Base-by-base conservation (phyloP, 148 eudicot genomes). In the Persicaria maculosa region DNA sequence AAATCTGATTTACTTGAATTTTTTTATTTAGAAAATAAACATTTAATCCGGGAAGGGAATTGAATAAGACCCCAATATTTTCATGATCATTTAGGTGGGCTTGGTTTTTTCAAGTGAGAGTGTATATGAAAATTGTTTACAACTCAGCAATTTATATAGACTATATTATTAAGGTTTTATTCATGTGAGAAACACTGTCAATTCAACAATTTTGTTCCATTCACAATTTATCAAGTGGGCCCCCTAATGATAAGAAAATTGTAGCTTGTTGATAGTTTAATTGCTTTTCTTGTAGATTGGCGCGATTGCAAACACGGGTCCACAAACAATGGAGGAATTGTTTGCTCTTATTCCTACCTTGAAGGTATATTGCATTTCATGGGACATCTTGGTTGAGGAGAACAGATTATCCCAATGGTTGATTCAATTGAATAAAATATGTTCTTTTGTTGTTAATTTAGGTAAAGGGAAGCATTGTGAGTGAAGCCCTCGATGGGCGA, bases 271-370 rank as follows among this genome's bases (percentile, higher is more conserved):
- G 12, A 72, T 55, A 46, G 50, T 46, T 58, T 9, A 3, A 22
- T 67, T 53, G 44, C 16, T 72, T 4, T 50, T 55, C 20, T 67
- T 82, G 76, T 91, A 94, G 98, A 82, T 90, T 9, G 90, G 98
- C 74, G 45, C 85, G 75, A 90, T 92, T 80, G 93, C 90, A 62
- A 95, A 95, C 79, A 78, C 81, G 48, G 78, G 79, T 78, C 85
- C 93, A 55, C 97, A 92, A 68, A 82, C 93, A 61, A 72, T 75
- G 52, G 90, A 87, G 57, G 97, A 95, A 84, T 85, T 82, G 70
- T 88, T 88, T 81, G 91, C 93, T 54, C 80, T 91, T 44, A 64
- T 95, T 44, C 92, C 98, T 72, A 85, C 92, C 50, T 77, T 95
- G 74, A 92, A 94, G 98, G 98, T 91, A 85, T 73, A 81, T 8